Evolutionary conservation across 768 basidiomycete species (phyloP).

Genomic region (Collybiopsis confluens): DNA sequence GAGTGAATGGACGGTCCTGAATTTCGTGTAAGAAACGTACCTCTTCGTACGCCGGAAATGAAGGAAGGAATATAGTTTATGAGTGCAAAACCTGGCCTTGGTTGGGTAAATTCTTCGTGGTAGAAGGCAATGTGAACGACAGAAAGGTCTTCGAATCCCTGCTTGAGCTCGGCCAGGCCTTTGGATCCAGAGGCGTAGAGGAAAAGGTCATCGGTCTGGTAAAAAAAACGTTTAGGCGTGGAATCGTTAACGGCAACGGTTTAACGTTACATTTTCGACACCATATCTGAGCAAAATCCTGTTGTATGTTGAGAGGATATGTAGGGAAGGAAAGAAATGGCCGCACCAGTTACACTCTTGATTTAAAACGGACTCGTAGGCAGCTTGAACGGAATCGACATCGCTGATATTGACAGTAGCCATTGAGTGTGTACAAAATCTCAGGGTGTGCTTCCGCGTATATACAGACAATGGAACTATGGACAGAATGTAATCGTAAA

Average conservation of each 20-base stretch:
- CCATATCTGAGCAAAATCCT: conserved; percentile 4
- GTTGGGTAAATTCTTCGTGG: conserved; percentile 31
- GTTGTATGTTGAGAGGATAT: neutral
- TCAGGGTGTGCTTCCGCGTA: too few relatives aligned
- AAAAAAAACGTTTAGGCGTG: conserved; percentile 1
- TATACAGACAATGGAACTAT: neutral
- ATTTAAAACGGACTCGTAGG: conserved; percentile 17
- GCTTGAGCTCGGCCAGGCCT: conserved; percentile 44
- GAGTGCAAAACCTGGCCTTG: conserved; percentile 31
- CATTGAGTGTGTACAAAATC: neutral
- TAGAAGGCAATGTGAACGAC: conserved; percentile 43
- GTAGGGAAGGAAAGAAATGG: too few relatives aligned
- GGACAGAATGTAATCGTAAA: conserved; percentile 4
- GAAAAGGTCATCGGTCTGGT: conserved; percentile 37
- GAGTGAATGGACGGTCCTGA: conserved; percentile 6
- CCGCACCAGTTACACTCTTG: conserved; percentile 19
- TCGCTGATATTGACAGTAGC: conserved; percentile 1
- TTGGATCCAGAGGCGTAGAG: conserved; percentile 35
- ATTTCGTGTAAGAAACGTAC: conserved; percentile 17
- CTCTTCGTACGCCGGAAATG: conserved; percentile 32
- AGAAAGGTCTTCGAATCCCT: conserved; percentile 31
- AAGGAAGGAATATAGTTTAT: conserved; percentile 43
- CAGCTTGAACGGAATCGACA: conserved; percentile 3
- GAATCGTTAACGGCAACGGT: neutral
- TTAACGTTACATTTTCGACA: conserved; percentile 5